These are phyloP conservation scores for Aspergillus floridensis DNA, from an alignment of 2,329 filamentous ascomycete genomes.

Conservation along the genomic window DNA sequence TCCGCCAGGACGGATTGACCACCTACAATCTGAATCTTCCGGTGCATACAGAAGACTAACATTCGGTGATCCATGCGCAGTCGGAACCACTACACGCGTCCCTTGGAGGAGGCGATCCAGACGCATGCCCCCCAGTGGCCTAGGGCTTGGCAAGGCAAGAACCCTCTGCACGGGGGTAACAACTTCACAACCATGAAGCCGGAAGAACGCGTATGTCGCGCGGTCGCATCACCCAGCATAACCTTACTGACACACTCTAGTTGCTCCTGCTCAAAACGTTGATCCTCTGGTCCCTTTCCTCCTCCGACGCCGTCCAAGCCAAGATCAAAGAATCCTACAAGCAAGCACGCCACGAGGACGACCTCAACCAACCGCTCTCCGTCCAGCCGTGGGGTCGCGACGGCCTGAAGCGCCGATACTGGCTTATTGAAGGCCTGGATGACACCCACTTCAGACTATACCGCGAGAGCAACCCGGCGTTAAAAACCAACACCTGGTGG, in stretches of 20 bases:
- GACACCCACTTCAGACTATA: slow-evolving; percentile 94
- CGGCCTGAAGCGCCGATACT: slow-evolving; percentile 89
- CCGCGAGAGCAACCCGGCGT: slow-evolving; percentile 81
- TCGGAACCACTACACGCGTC: slow-evolving; percentile 86
- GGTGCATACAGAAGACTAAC: slow-evolving; percentile 28
- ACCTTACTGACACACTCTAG: slow-evolving; percentile 47
- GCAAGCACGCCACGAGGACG: slow-evolving; percentile 73
- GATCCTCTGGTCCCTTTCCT: slow-evolving; percentile 82
- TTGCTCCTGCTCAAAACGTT: slow-evolving; percentile 79
- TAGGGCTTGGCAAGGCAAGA: slow-evolving; percentile 75
- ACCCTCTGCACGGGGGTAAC: slow-evolving; percentile 74
- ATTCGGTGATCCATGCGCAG: slow-evolving; percentile 49
- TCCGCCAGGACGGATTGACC: not conserved
- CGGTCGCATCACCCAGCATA: not conserved
- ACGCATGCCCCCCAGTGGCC: slow-evolving; percentile 88
- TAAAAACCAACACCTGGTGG: slow-evolving; percentile 80
- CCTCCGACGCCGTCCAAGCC: slow-evolving; percentile 76
- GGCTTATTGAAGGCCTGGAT: slow-evolving; percentile 86
- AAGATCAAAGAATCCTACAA: slow-evolving; percentile 89
- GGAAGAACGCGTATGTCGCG: slow-evolving; percentile 67
- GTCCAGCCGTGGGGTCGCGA: slow-evolving; percentile 90
- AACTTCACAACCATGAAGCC: slow-evolving; percentile 82
- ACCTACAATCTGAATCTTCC: not conserved
- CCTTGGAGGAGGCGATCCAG: slow-evolving; percentile 87
- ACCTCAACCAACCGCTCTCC: slow-evolving; percentile 79